A percentile compares a stretch with the other conserved stretches of the same genome.
phyloP scores from a whole-genome alignment of 176 grass and related monocot species.

The Ananas comosus region DNA sequence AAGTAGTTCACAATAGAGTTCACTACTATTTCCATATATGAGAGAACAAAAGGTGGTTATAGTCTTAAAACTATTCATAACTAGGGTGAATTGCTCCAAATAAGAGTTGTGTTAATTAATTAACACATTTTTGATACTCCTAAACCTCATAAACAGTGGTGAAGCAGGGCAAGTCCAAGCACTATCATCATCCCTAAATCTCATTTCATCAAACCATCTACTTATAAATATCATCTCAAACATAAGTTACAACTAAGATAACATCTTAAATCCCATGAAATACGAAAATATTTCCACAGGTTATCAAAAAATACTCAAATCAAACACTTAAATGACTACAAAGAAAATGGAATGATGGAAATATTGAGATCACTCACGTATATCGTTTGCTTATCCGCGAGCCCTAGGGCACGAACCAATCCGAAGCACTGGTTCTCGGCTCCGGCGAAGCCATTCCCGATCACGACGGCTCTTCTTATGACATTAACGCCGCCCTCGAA shows the following conservation, averaged over 20 bases:
- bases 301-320: not conserved
- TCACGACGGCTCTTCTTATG: slow-evolving; percentile 61
- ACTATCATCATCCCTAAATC: too few relatives aligned
- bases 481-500: slow-evolving; percentile 59
- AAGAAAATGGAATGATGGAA: not conserved
- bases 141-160: too few relatives aligned
- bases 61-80: not conserved
- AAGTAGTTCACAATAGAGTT: too few relatives aligned
- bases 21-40: not conserved
- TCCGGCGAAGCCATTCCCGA: slow-evolving; percentile 65
- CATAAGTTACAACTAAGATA: too few relatives aligned
- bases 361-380: slow-evolving; percentile 34
- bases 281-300: too few relatives aligned
- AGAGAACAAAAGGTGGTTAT: not conserved
- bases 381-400: slow-evolving; percentile 51
- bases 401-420: slow-evolving; percentile 75
- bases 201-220: too few relatives aligned
- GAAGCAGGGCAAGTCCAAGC: too few relatives aligned
- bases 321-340: not conserved
- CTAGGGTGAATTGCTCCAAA: not conserved
- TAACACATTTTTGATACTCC: too few relatives aligned
- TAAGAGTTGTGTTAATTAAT: too few relatives aligned
- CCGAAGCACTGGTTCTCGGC: slow-evolving; percentile 86
- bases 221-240: too few relatives aligned
- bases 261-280: not conserved